Base-by-base conservation (phyloP, 768 basidiomycete species). In the Gyrodon lividus region DNA sequence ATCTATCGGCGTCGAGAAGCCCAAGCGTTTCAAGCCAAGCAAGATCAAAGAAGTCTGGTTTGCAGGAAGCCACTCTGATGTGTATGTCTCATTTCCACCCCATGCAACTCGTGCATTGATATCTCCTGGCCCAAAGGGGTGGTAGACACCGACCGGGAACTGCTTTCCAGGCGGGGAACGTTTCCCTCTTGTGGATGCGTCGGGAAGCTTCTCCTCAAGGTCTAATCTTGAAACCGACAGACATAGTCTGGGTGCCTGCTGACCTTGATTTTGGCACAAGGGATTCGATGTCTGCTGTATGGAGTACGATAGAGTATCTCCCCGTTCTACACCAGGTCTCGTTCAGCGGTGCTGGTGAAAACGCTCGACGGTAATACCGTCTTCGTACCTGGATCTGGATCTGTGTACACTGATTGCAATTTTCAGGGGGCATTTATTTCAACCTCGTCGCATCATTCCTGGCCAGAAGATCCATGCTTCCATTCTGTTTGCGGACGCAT, bases 1-100 rank as follows among this genome's bases (percentile, higher is more conserved):
- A 14, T 20, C 45, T 13, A 13, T 14, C 7, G 22, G 12, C 4
- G 24, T 24, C 33, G 19, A 35, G 26, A 24, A 35, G 26, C 24
- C 20, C 31, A 38, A n/a, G 13, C 14, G 7, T 28, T 2, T 6
- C 8, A 6, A 28, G 23, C 16, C 6, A 28, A 16, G 10, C 39
- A 46, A 60, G 16, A 51, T 83, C 12, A 71, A 78, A 51, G 83
- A 86, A 62, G 84, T 86, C 2, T 85, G 84, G 82, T 85, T 86
- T 60, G 67, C 81, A 1, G 81, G 73, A 6, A 62, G 63, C 9
- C 74, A 74, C 51, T 60, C 59, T 24, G 72, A 72, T 59, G 56
- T 45, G 72, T 70, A 41, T 14, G 52, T 55, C 12, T 41, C 20
- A 40, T 8, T 26, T 19, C 3, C 9, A 46, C 12, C 24, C n/a